Evolutionary conservation across 2,329 filamentous ascomycete species (phyloP).

Genomic region (Bertia moriformis): DNA sequence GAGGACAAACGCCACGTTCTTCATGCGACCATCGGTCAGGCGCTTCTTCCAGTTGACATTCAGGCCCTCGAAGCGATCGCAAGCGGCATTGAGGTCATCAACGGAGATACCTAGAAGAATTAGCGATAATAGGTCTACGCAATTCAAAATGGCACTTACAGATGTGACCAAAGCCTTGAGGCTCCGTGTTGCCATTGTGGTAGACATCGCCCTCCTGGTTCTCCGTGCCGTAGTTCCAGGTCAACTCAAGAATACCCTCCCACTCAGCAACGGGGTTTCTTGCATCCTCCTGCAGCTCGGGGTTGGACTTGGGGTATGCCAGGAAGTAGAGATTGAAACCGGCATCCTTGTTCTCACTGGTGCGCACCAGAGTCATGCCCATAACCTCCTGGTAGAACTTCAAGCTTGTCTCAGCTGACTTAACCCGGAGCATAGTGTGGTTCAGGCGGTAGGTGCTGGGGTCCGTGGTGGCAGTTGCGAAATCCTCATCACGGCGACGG

Average conservation of each 20-base stretch:
- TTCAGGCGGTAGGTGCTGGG: constrained; percentile 63
- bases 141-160: constrained; percentile 40
- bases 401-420: constrained; percentile 60
- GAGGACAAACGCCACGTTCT: constrained; percentile 80
- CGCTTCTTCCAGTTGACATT: constrained; percentile 89
- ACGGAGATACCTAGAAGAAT: constrained; percentile 54
- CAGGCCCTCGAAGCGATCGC: constrained; percentile 68
- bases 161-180: constrained; percentile 89
- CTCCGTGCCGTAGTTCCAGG: constrained; percentile 73
- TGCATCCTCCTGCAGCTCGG: constrained; percentile 33
- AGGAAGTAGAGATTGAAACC: constrained; percentile 90
- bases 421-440: constrained; percentile 91
- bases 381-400: constrained; percentile 74
- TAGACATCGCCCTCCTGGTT: constrained; percentile 74
- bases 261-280: constrained; percentile 34
- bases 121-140: too few relatives aligned
- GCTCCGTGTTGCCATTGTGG: constrained; percentile 81
- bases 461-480: constrained; percentile 62
- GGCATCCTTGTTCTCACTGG: constrained; percentile 50
- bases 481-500: constrained; percentile 51
- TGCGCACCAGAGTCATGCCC: constrained; percentile 74
- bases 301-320: constrained; percentile 53
- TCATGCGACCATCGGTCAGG: constrained; percentile 82
- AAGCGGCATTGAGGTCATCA: constrained; percentile 78
- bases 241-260: constrained; percentile 80